Evolutionary conservation across 352 stramenopile genomes (phyloP).

Genomic region (Phytophthora cactorum): DNA sequence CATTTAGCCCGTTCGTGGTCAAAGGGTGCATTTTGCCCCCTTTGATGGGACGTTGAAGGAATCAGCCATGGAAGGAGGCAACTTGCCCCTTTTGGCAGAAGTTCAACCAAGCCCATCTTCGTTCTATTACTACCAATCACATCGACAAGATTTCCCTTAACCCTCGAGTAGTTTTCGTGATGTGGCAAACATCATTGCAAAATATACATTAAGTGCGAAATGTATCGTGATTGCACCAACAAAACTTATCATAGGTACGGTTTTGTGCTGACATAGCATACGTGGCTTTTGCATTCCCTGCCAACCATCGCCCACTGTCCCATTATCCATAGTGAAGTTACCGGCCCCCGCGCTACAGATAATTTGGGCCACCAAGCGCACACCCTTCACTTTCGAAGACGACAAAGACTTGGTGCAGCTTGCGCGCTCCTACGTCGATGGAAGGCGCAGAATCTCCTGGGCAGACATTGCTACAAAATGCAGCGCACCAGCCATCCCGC

Average conservation of each 20-base stretch:
- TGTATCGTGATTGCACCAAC: slow-evolving; percentile 19
- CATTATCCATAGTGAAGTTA: not conserved
- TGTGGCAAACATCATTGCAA: slow-evolving; percentile 12
- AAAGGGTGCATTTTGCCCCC: no score
- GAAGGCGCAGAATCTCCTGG: not conserved
- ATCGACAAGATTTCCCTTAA: not conserved
- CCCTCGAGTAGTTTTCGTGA: not conserved
- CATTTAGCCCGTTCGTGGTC: no score
- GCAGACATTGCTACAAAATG: slow-evolving; percentile 4
- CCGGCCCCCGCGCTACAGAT: not conserved
- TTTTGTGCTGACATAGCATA: not conserved
- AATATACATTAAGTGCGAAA: slow-evolving; percentile 11
- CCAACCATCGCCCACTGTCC: no score
- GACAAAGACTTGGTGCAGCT: slow-evolving; percentile 15
- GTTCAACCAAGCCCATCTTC: no score
- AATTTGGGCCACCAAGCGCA: not conserved
- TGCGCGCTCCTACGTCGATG: not conserved
- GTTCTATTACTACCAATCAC: not conserved
- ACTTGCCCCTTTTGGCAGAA: no score
- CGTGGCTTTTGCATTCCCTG: not conserved
- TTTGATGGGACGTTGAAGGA: no score
- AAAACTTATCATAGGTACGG: not conserved
- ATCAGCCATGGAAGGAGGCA: no score
- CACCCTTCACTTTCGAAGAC: slow-evolving; percentile 13
- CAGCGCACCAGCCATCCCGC: not conserved